A percentile compares a stretch with the other conserved stretches of the same genome.
These are phyloP conservation scores for Daldinia caldariorum DNA, from an alignment of 495 filamentous ascomycete species.

Conservation along the genomic window DNA sequence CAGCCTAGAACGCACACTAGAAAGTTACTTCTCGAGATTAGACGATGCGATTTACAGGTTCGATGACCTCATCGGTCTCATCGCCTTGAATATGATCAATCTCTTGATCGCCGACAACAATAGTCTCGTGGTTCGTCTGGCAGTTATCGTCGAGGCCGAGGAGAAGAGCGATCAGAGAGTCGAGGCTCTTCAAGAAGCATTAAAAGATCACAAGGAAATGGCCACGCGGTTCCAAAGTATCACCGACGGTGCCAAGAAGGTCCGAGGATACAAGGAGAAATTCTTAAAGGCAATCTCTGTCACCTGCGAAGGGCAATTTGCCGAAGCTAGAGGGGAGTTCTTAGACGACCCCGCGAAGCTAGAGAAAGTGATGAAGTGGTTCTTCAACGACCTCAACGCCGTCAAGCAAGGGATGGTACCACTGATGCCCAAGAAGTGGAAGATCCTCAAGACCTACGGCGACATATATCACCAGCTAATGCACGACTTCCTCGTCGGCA, in stretches of 20 bases:
- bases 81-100: conserved; percentile 89
- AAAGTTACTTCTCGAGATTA: conserved; percentile 87
- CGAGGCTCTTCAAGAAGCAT: conserved; percentile 87
- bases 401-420: conserved; percentile 89
- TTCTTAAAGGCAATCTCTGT: conserved; percentile 83
- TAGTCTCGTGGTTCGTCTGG: conserved; percentile 88
- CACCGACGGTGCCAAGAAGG: conserved; percentile 85
- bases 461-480: conserved; percentile 91
- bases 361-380: conserved; percentile 90
- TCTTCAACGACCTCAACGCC: conserved; percentile 94
- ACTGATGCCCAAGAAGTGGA: conserved; percentile 97
- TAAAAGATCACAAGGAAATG: conserved; percentile 94
- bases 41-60: conserved; percentile 92
- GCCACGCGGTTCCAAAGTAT: conserved; percentile 94
- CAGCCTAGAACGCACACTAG: conserved; percentile 78
- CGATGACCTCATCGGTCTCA: conserved; percentile 89
- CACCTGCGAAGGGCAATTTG: conserved; percentile 76
- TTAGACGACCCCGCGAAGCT: conserved; percentile 81
- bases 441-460: conserved; percentile 88
- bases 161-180: conserved; percentile 95
- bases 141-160: conserved; percentile 91
- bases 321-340: conserved; percentile 77
- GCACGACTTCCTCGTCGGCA: conserved; percentile 86
- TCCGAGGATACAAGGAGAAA: conserved; percentile 97
- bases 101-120: conserved; percentile 84